phyloP scores from a whole-genome alignment of 2,329 filamentous ascomycete genomes.

The Basipetospora chlamydospora region DNA sequence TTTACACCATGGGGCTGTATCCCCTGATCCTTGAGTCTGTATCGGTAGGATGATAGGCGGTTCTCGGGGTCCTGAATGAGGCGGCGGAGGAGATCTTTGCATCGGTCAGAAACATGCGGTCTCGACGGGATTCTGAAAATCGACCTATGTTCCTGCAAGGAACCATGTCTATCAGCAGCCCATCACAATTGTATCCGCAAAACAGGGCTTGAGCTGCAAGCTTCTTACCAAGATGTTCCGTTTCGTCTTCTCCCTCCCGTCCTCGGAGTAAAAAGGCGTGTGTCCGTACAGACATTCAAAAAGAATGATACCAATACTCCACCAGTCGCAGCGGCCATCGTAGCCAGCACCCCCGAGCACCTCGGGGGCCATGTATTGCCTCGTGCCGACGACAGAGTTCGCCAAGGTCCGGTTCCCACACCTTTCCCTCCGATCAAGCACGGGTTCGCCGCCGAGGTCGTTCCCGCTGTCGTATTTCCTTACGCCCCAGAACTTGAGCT shows the following conservation, averaged over 20 bases:
- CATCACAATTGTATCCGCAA: no score
- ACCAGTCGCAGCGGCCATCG: slow-evolving; percentile 91
- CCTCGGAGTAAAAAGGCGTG: slow-evolving; percentile 76
- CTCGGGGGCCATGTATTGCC: slow-evolving; percentile 97
- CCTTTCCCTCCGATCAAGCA: slow-evolving; percentile 57
- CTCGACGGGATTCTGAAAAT: slow-evolving; percentile 57
- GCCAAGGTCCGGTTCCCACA: slow-evolving; percentile 59
- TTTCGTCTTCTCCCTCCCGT: slow-evolving; percentile 68
- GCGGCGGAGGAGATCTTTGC: slow-evolving; percentile 60
- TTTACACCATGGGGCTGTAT: slow-evolving; percentile 7
- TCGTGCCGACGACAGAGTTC: slow-evolving; percentile 81
- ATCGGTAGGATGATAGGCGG: slow-evolving; percentile 63
- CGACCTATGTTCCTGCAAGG: no score
- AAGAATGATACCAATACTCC: slow-evolving; percentile 87
- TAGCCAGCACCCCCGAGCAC: slow-evolving; percentile 71
- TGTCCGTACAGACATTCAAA: slow-evolving; percentile 90
- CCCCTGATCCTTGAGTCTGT: slow-evolving; percentile 48
- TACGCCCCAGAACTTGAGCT: slow-evolving; percentile 1
- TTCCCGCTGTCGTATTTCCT: slow-evolving; percentile 9
- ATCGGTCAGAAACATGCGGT: slow-evolving; percentile 51
- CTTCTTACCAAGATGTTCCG: slow-evolving; percentile 66
- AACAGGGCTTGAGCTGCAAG: no score
- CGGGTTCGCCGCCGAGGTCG: slow-evolving; percentile 11
- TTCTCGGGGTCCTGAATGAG: slow-evolving; percentile 61
- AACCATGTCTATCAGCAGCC: no score